phyloP scores from a whole-genome alignment of 169 alveolate species.

The Cryptosporidium baileyi region DNA sequence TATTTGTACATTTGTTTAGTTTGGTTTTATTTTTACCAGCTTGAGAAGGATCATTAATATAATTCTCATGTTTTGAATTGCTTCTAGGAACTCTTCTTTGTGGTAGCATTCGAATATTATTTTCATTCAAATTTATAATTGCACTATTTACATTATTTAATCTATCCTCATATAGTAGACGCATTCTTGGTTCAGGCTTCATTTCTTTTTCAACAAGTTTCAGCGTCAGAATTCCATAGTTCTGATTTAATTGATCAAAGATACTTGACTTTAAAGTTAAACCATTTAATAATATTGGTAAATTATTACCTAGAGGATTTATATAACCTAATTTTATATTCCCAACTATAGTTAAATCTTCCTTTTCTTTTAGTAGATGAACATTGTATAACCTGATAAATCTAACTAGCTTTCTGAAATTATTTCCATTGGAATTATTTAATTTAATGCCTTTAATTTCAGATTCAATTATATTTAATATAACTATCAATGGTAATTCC shows the following conservation, averaged over 20 bases:
- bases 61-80: background rate
- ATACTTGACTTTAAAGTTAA: background rate
- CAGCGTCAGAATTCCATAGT: slow-evolving; percentile 6
- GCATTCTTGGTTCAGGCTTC: background rate
- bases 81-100: background rate
- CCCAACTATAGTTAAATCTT: slow-evolving; percentile 1
- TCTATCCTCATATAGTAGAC: background rate
- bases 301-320: slow-evolving; percentile 40
- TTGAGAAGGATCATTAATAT: background rate
- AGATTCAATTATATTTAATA: background rate
- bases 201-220: background rate
- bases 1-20: slow-evolving; percentile 16
- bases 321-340: slow-evolving; percentile 1
- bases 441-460: background rate
- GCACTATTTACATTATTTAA: background rate
- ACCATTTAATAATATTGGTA: slow-evolving; percentile 3
- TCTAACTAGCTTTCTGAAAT: slow-evolving; percentile 6
- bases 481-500: background rate
- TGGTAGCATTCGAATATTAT: background rate
- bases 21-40: background rate
- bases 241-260: slow-evolving; percentile 8
- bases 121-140: slow-evolving; percentile 6
- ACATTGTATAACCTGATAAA: background rate
- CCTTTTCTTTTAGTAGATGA: background rate
- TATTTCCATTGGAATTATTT: background rate